Evolutionary conservation across 2,329 filamentous ascomycete species (phyloP).

Genomic region (Cytospora piceae): DNA sequence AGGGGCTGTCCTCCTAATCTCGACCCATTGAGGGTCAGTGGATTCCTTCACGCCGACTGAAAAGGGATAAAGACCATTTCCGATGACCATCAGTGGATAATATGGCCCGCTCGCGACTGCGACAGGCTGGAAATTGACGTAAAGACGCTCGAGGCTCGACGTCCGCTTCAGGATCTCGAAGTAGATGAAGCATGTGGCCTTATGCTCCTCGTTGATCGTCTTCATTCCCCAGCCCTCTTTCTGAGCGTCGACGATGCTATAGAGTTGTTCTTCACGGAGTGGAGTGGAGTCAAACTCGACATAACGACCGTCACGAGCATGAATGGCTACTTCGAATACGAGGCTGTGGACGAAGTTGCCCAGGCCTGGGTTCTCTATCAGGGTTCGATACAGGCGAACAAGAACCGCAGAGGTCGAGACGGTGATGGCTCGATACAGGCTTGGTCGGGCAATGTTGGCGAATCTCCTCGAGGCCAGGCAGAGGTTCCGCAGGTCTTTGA

Average conservation of each 20-base stretch:
- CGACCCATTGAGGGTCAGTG: too few species aligned
- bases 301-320: not conserved
- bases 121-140: not conserved
- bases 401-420: not conserved
- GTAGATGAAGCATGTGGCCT: not conserved
- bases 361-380: not conserved
- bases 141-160: not conserved
- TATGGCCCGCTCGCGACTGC: not conserved
- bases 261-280: not conserved
- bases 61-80: not conserved
- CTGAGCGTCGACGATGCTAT: not conserved
- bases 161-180: not conserved
- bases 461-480: not conserved
- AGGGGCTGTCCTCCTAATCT: not conserved
- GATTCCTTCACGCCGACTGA: not conserved
- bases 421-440: not conserved
- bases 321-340: not conserved
- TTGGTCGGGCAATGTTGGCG: not conserved
- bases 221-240: not conserved
- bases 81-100: not conserved
- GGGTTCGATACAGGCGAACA: not conserved
- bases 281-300: not conserved
- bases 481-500: not conserved
- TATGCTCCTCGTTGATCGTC: not conserved
- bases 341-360: not conserved